Percentiles rank a stretch among this genome's conserved stretches.
Conservation (phyloP, 163 green algal genomes). For the Scenedesmus sp. region DNA sequence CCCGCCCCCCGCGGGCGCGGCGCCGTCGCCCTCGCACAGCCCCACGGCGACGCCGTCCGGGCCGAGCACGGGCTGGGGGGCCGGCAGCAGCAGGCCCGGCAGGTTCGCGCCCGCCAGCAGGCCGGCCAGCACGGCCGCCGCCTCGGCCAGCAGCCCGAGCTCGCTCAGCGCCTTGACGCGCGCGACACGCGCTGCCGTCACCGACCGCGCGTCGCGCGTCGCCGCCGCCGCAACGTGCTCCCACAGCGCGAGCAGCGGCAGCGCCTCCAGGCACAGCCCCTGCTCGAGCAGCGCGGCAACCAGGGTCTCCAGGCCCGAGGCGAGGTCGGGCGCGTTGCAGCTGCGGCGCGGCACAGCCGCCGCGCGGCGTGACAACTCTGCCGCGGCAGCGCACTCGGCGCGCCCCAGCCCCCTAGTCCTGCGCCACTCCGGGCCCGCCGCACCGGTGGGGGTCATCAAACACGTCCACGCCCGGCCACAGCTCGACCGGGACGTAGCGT, state of each 20-base stretch:
- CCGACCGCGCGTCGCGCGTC: slow-evolving; percentile 40
- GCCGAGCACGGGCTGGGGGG: slow-evolving; percentile 3
- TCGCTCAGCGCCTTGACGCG: slow-evolving; percentile 49
- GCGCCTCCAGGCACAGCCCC: slow-evolving; percentile 53
- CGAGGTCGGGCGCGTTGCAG: slow-evolving; percentile 66
- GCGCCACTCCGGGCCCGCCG: background rate
- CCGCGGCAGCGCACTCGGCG: background rate
- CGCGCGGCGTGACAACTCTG: background rate
- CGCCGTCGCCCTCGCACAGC: background rate
- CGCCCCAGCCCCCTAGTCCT: background rate
- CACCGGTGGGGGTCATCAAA: slow-evolving; percentile 64
- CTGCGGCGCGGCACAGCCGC: slow-evolving; percentile 32
- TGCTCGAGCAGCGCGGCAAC: slow-evolving; percentile 55
- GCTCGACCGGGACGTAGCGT: slow-evolving; percentile 57
- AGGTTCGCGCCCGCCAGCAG: slow-evolving; percentile 54
- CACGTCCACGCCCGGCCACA: slow-evolving; percentile 63
- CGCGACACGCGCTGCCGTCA: slow-evolving; percentile 44
- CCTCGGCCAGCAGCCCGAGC: slow-evolving; percentile 58
- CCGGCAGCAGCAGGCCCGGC: slow-evolving; percentile 21
- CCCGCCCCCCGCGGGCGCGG: no score
- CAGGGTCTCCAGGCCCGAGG: slow-evolving; percentile 54
- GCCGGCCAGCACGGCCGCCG: slow-evolving; percentile 38
- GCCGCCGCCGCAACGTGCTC: slow-evolving; percentile 57
- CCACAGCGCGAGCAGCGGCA: slow-evolving; percentile 64
- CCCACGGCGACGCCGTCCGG: background rate